These are phyloP conservation scores for Cladosporium oxysporum DNA, from an alignment of 2,329 filamentous ascomycete genomes.

Conservation along the genomic window DNA sequence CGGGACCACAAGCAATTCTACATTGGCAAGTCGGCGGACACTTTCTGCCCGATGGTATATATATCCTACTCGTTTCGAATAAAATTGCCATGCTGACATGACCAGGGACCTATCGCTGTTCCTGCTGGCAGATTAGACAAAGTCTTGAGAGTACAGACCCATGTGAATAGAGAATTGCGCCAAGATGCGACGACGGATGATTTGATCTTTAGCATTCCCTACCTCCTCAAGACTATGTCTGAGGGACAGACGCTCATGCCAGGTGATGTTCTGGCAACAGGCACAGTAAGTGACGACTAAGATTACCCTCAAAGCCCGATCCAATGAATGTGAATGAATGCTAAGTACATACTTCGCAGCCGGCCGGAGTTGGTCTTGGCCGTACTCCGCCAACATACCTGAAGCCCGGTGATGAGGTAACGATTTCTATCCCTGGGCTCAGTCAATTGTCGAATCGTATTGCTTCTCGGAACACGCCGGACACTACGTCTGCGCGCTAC, in stretches of 20 bases:
- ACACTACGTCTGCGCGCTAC: constrained; percentile 29
- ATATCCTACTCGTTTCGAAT: not conserved
- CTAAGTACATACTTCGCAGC: constrained; percentile 23
- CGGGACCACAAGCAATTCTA: constrained; percentile 63
- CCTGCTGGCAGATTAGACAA: constrained; percentile 18
- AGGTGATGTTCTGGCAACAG: constrained; percentile 55
- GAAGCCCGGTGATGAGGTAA: constrained; percentile 45
- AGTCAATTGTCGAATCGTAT: constrained; percentile 48
- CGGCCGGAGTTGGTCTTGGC: constrained; percentile 53
- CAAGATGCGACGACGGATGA: constrained; percentile 53
- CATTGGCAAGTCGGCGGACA: constrained; percentile 59
- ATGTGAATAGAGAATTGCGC: constrained; percentile 54
- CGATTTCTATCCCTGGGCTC: constrained; percentile 45
- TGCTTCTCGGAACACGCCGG: constrained; percentile 27
- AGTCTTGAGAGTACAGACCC: constrained; percentile 44
- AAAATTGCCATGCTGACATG: not conserved
- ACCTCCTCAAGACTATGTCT: constrained; percentile 51
- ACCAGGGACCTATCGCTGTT: constrained; percentile 14
- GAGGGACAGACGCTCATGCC: constrained; percentile 53
- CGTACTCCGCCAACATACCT: constrained; percentile 47
- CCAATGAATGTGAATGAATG: not conserved
- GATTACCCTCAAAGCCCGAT: constrained; percentile 25
- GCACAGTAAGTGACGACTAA: constrained; percentile 38
- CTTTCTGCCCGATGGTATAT: constrained; percentile 56
- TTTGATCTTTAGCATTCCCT: constrained; percentile 53